These are phyloP conservation scores for Tuber aestivum DNA, from an alignment of 495 filamentous ascomycete genomes.

Conservation along the genomic window DNA sequence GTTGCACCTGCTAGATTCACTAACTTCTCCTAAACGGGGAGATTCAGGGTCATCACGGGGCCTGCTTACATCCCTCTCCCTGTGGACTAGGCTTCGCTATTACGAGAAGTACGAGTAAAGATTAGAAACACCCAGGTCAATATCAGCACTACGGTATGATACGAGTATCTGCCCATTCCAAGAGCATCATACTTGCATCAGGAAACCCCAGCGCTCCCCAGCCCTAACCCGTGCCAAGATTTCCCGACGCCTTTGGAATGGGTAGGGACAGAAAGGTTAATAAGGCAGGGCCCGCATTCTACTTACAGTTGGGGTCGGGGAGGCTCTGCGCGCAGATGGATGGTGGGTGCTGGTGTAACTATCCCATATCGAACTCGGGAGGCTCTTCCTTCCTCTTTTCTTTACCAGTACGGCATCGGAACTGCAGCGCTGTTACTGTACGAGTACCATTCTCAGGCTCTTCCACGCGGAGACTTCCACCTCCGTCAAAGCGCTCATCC, in stretches of 20 bases:
- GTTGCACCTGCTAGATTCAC: background rate
- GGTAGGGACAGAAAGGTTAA: background rate
- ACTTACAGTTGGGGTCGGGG: too few relatives aligned
- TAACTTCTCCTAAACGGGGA: background rate
- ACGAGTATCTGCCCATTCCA: background rate
- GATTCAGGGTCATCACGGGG: background rate
- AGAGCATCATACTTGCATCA: too few relatives aligned
- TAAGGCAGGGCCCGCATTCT: background rate
- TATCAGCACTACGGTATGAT: background rate
- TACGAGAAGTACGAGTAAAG: background rate
- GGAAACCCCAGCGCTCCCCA: background rate
- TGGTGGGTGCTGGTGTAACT: background rate
- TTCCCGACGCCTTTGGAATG: background rate
- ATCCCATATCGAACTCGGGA: background rate
- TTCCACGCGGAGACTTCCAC: background rate
- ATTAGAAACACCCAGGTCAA: background rate
- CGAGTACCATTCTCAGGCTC: background rate
- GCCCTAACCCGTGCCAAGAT: background rate
- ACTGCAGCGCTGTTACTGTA: background rate
- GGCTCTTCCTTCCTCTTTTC: background rate
- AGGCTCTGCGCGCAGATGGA: background rate
- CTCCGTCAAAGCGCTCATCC: background rate
- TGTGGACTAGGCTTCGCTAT: background rate
- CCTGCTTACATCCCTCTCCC: background rate
- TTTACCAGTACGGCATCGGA: background rate